Evolutionary conservation across 2,329 filamentous ascomycete species (phyloP).

Genomic region (Pseudogymnoascus sp.): DNA sequence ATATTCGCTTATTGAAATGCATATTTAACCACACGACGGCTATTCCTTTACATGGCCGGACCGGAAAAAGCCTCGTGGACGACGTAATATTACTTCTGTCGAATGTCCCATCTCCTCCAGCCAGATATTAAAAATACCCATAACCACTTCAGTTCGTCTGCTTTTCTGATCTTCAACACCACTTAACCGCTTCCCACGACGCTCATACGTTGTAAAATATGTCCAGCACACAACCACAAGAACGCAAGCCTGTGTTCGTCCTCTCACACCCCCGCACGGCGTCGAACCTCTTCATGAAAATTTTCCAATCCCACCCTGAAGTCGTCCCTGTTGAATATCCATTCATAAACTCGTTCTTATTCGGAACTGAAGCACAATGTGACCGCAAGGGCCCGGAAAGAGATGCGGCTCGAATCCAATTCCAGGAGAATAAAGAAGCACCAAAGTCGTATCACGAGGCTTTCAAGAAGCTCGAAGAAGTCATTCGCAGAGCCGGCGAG

Average conservation of each 20-base stretch:
- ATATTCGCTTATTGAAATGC: no score
- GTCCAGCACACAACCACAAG: neutral
- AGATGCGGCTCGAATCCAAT: neutral
- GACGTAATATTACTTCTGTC: neutral
- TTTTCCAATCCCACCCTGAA: neutral
- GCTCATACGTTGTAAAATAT: neutral
- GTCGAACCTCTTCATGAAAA: neutral
- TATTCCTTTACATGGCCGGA: no score
- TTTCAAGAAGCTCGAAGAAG: neutral
- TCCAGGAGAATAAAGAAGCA: neutral
- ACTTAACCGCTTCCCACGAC: neutral
- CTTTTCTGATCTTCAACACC: neutral
- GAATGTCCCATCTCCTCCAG: neutral
- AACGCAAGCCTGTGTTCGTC: neutral
- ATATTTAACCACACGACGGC: no score
- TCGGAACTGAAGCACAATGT: neutral
- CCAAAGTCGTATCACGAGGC: neutral
- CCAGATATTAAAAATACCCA: neutral
- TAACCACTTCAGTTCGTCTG: neutral
- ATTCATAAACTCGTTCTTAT: neutral
- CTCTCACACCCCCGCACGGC: neutral
- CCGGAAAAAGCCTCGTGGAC: no score
- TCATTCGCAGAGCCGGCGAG: neutral
- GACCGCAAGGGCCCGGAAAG: neutral
- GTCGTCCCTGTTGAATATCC: neutral